A percentile compares a stretch with the other conserved stretches of the same genome.
phyloP scores from a whole-genome alignment of 805 yeast species.

The Myxozyma neglecta region DNA sequence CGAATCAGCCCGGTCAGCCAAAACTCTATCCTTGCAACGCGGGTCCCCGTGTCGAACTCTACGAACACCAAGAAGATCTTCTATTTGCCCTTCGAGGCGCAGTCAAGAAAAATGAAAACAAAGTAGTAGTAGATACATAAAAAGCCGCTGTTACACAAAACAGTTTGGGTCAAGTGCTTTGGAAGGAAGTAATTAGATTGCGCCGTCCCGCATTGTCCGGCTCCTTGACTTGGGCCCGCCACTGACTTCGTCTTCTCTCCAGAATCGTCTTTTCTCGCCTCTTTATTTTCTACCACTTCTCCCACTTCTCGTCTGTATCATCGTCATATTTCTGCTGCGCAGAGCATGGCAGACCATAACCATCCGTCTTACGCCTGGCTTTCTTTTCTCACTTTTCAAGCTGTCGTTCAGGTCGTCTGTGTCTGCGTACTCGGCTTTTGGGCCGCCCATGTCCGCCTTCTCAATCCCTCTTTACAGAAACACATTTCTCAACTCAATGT shows the following conservation, averaged over 20 bases:
- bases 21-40: too few species aligned
- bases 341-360: slow-evolving; percentile 9
- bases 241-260: neutral
- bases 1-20: too few species aligned
- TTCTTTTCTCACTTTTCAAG: slow-evolving; percentile 78
- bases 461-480: slow-evolving; percentile 74
- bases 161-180: too few species aligned
- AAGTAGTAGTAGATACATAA: too few species aligned
- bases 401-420: slow-evolving; percentile 84
- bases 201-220: too few species aligned
- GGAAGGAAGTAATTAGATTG: too few species aligned
- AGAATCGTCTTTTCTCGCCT: neutral
- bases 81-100: too few species aligned
- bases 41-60: too few species aligned
- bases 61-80: too few species aligned
- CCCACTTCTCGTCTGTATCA: neutral
- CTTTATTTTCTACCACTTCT: neutral
- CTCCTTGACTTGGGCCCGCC: too few species aligned
- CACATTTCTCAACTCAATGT: slow-evolving; percentile 76
- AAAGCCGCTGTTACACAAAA: too few species aligned
- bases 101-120: too few species aligned
- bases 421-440: slow-evolving; percentile 84
- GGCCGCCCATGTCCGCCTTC: slow-evolving; percentile 72
- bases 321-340: neutral
- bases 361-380: slow-evolving; percentile 40